These are phyloP conservation scores for Ochetophila trinervis DNA, from an alignment of 306 rosid genomes.

Conservation along the genomic window DNA sequence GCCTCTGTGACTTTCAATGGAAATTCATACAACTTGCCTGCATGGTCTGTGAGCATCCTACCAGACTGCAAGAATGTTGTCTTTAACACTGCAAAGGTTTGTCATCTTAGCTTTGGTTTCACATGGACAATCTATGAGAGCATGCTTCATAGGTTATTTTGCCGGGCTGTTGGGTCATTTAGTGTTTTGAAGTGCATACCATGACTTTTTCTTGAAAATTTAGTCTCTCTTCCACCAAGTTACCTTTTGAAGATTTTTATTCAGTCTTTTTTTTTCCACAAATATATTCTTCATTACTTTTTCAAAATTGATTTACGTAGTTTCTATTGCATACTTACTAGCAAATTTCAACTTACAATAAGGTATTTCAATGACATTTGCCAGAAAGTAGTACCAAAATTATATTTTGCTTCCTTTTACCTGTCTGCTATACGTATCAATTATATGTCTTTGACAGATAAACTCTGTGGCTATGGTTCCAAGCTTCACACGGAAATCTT, in stretches of 20 bases:
- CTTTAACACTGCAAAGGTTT: slow-evolving; percentile 92
- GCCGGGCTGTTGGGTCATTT: too few relatives aligned
- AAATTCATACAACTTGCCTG: slow-evolving; percentile 73
- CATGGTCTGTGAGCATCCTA: slow-evolving; percentile 97
- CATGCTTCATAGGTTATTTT: too few relatives aligned
- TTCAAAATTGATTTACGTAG: background rate
- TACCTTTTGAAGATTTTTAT: too few relatives aligned
- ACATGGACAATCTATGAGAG: too few relatives aligned
- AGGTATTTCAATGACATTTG: too few relatives aligned
- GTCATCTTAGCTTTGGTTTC: slow-evolving; percentile 5
- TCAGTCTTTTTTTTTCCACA: too few relatives aligned
- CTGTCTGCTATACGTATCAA: slow-evolving; percentile 8
- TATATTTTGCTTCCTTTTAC: slow-evolving; percentile 13
- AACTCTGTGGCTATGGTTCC: slow-evolving; percentile 61
- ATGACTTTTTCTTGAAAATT: too few relatives aligned
- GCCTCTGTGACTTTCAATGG: slow-evolving; percentile 71
- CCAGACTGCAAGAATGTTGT: slow-evolving; percentile 96
- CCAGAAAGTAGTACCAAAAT: background rate
- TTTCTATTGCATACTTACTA: background rate
- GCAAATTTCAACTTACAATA: too few relatives aligned
- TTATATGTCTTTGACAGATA: slow-evolving; percentile 41
- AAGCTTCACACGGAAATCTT: slow-evolving; percentile 53
- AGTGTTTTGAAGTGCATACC: too few relatives aligned
- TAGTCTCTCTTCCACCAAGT: too few relatives aligned
- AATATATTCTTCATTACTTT: too few relatives aligned